Conservation (phyloP, 768 basidiomycete species). For the Mycena polygramma region DNA sequence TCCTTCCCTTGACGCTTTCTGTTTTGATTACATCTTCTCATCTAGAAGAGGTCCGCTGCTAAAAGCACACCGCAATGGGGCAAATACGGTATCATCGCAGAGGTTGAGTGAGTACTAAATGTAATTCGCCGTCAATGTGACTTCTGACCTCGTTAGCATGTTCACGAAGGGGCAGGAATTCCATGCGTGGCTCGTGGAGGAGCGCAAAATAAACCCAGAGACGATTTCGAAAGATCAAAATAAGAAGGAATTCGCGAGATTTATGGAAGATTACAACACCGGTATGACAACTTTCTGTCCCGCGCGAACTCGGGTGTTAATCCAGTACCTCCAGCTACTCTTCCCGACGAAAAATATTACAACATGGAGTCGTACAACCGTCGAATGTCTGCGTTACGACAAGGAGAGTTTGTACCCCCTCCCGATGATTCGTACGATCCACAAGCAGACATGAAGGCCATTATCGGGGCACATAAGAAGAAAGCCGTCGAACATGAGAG, state of each 20-base stretch:
- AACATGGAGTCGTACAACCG: conserved; percentile 88
- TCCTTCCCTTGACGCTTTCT: conserved; percentile 9
- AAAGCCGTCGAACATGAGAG: conserved; percentile 75
- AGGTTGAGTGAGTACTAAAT: conserved; percentile 76
- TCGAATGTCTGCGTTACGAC: conserved; percentile 86
- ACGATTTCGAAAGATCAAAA: conserved; percentile 87
- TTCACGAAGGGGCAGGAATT: conserved; percentile 90
- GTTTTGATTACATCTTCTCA: conserved; percentile 2
- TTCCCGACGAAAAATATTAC: conserved; percentile 96
- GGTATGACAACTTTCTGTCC: conserved; percentile 55
- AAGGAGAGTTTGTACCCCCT: conserved; percentile 86
- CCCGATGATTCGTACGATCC: conserved; percentile 83
- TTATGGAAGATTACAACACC: conserved; percentile 88
- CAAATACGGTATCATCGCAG: conserved; percentile 88
- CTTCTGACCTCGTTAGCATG: conserved; percentile 62
- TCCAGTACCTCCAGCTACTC: conserved; percentile 69
- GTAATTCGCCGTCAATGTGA: conserved; percentile 3
- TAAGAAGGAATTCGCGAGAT: conserved; percentile 86
- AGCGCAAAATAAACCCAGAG: conserved; percentile 92
- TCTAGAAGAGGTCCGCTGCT: conserved; percentile 64
- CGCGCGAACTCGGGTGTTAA: background rate
- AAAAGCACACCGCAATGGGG: conserved; percentile 84
- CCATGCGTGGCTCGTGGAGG: conserved; percentile 93
- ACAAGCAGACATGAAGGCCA: conserved; percentile 85
- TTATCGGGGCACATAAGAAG: conserved; percentile 79